Percentiles rank a stretch among this genome's conserved stretches.
phyloP scores from a whole-genome alignment of 352 stramenopile species.

The Phytophthora syringae region DNA sequence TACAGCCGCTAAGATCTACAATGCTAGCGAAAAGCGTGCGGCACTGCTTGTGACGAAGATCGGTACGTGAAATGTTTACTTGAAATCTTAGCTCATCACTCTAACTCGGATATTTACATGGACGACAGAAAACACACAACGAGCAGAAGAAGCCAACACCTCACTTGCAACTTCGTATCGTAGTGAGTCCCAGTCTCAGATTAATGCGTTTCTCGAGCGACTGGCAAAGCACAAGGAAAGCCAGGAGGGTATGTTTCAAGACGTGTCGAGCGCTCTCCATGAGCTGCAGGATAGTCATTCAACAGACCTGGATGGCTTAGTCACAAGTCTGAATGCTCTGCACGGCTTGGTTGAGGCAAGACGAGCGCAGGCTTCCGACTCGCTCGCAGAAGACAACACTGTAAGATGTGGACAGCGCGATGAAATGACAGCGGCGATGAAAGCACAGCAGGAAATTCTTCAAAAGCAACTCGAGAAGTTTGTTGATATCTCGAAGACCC shows the following conservation, averaged over 20 bases:
- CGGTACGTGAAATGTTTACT: slow-evolving; percentile 21
- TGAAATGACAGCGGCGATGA: slow-evolving; percentile 33
- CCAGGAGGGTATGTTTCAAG: slow-evolving; percentile 53
- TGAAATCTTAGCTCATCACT: background rate
- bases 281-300: slow-evolving; percentile 57
- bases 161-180: slow-evolving; percentile 53
- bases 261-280: slow-evolving; percentile 49
- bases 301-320: slow-evolving; percentile 48
- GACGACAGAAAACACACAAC: slow-evolving; percentile 50
- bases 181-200: slow-evolving; percentile 46
- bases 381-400: slow-evolving; percentile 20
- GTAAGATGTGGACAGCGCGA: slow-evolving; percentile 26
- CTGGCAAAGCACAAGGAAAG: slow-evolving; percentile 57
- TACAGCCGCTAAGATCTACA: slow-evolving; percentile 58
- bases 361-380: slow-evolving; percentile 25
- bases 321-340: slow-evolving; percentile 39
- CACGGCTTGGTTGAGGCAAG: slow-evolving; percentile 40
- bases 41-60: slow-evolving; percentile 65
- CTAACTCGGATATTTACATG: slow-evolving; percentile 6
- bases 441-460: slow-evolving; percentile 34
- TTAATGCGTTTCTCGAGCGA: slow-evolving; percentile 52
- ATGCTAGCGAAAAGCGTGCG: slow-evolving; percentile 58
- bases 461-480: slow-evolving; percentile 43
- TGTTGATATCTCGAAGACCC: slow-evolving; percentile 39
- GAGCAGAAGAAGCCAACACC: slow-evolving; percentile 56